Evolutionary conservation across 2,329 filamentous ascomycete genomes (phyloP), one percentile per base, ranked within the genome.

Genomic region (Penicillium corylophilum): DNA sequence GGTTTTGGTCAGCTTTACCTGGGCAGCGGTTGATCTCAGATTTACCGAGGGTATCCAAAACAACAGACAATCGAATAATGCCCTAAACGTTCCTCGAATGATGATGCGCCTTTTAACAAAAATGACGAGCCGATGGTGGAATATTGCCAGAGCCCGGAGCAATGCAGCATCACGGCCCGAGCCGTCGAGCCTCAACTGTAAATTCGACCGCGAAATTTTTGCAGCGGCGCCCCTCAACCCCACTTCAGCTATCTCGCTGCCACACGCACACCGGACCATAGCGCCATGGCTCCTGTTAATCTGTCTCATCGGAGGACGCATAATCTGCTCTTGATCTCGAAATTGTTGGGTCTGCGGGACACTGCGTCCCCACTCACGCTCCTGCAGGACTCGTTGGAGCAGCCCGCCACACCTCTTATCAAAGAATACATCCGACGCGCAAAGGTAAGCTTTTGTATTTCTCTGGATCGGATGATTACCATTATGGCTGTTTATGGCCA

Each of bases 331-430:
- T 78, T 95, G 2, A 85, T 96, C 49, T 89, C 91, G 57, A 92
- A 90, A 66, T 77, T 96, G 2, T 79, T 96, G 57, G 89, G 86
- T 65, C 77, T 90, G 50, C 82, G 90, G 56, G 88, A 94, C 70
- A 85, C 84, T 50, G 85, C 88, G 13, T 95, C 90, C 44, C 93
- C 93, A 2, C 84, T 97, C 64, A 96, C 92, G 0, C 77, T 97
- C 23, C 74, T 96, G 3, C 79, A 96, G 50, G 93, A 97, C 71
- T 89, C 81, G 29, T 78, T 96, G 26, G 90, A 95, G 73, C 91
- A 96, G 73, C 84, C 86, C 23, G 89, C 85, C 6, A 79, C 78
- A 26, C 85, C 86, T 0, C 74, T 96, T 4, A 58, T 93, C 2
- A 74, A 77, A 16, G 91, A 96, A 71, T 89, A 93, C 71, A 82